Conservation (phyloP, 2,329 filamentous ascomycete genomes). For the Neofusicoccum kwambonambiense region DNA sequence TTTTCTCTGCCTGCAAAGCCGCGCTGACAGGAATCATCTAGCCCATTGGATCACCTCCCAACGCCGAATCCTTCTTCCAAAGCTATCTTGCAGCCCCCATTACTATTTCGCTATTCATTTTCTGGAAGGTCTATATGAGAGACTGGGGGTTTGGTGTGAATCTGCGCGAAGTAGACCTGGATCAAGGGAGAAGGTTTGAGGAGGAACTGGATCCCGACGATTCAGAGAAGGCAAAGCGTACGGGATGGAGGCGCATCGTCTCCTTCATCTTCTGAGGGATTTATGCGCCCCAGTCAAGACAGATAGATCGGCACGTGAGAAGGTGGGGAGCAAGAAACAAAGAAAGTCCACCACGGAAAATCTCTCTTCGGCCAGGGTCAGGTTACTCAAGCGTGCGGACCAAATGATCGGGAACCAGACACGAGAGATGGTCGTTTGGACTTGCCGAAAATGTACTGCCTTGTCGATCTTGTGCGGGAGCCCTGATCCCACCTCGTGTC, state of each 20-base stretch:
- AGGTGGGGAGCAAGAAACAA: too few relatives aligned
- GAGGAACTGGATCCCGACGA: constrained; percentile 14
- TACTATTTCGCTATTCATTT: constrained; percentile 41
- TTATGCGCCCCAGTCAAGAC: too few relatives aligned
- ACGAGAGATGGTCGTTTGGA: too few relatives aligned
- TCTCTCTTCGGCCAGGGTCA: too few relatives aligned
- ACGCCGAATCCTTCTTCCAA: constrained; percentile 68
- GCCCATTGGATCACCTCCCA: constrained; percentile 42
- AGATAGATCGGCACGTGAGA: too few relatives aligned
- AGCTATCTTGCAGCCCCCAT: constrained; percentile 65
- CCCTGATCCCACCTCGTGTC: too few relatives aligned
- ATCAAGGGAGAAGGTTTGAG: constrained; percentile 32
- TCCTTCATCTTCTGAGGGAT: not conserved
- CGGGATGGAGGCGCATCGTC: not conserved
- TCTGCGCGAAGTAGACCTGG: constrained; percentile 28
- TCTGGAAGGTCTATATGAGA: not conserved
- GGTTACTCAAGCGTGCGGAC: too few relatives aligned
- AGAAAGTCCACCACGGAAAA: too few relatives aligned
- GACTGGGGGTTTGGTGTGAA: constrained; percentile 26
- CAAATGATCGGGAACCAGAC: too few relatives aligned
- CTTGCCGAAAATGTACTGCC: too few relatives aligned
- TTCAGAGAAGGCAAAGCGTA: not conserved
- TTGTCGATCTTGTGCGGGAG: too few relatives aligned
- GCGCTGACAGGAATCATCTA: constrained; percentile 43
- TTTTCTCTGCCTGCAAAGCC: constrained; percentile 55